These are phyloP conservation scores for Neofusicoccum kwambonambiense DNA, from an alignment of 2,329 filamentous ascomycete genomes.

Conservation along the genomic window DNA sequence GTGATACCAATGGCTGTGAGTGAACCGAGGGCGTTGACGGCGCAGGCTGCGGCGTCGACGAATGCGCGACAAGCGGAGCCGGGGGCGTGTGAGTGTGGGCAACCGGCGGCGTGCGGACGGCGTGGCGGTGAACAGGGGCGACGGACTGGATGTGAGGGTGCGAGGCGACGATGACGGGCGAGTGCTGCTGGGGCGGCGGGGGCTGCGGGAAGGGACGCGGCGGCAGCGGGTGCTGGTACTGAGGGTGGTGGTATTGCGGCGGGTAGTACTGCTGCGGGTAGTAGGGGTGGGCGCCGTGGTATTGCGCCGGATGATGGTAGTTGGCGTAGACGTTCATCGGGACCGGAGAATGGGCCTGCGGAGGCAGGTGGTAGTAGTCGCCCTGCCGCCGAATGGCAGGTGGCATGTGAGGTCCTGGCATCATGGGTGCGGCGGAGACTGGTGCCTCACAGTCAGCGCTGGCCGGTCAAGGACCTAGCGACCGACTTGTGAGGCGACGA, in stretches of 20 bases:
- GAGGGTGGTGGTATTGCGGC: conserved; percentile 39
- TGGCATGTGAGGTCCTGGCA: conserved; percentile 61
- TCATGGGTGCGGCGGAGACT: conserved; percentile 64
- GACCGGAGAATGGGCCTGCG: conserved; percentile 38
- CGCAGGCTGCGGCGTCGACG: conserved; percentile 19
- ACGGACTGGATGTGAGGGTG: conserved; percentile 51
- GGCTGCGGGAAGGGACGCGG: conserved; percentile 31
- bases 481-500: conserved; percentile 40
- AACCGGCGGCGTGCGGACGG: conserved; percentile 36
- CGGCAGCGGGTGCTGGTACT: conserved; percentile 42
- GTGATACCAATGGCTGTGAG: conserved; percentile 33
- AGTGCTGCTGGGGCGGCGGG: conserved; percentile 30
- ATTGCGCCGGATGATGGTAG: conserved; percentile 32
- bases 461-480: conserved; percentile 34
- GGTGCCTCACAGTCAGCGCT: conserved; percentile 41
- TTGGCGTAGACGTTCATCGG: conserved; percentile 36
- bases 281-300: conserved; percentile 35
- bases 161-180: conserved; percentile 48
- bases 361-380: conserved; percentile 37
- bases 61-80: conserved; percentile 17
- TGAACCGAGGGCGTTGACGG: conserved; percentile 37
- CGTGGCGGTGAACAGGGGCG: conserved; percentile 39
- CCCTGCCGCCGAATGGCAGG: conserved; percentile 42
- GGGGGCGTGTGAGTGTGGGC: conserved; percentile 32
- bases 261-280: conserved; percentile 32